phyloP scores from a whole-genome alignment of 75 land plant genomes.

The Pinus taeda region DNA sequence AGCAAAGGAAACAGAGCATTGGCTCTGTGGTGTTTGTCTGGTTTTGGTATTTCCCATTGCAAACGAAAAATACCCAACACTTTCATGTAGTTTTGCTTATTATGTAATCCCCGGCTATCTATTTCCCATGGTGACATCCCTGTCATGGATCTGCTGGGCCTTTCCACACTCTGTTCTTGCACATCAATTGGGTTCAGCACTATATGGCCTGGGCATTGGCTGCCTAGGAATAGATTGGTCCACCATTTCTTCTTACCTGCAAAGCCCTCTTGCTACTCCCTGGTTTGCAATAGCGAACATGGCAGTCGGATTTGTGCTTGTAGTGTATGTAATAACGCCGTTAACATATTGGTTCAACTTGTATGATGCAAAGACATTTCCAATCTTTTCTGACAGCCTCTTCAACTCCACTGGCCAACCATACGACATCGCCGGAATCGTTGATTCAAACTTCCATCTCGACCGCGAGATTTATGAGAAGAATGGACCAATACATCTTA shows the following conservation, averaged over 20 bases:
- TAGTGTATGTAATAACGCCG: slow-evolving; percentile 63
- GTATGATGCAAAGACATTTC: slow-evolving; percentile 65
- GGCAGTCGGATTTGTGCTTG: slow-evolving; percentile 39
- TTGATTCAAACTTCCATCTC: slow-evolving; percentile 41
- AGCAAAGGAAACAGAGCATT: too few species aligned
- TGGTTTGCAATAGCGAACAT: slow-evolving; percentile 73
- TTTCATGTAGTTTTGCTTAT: slow-evolving; percentile 66
- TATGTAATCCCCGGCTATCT: slow-evolving; percentile 71
- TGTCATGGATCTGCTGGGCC: slow-evolving; percentile 66
- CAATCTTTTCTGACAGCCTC: slow-evolving; percentile 48
- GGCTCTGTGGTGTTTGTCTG: too few species aligned
- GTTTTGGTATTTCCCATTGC: too few species aligned
- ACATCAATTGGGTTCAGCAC: slow-evolving; percentile 74
- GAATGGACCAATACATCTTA: slow-evolving; percentile 40
- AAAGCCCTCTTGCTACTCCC: slow-evolving; percentile 67
- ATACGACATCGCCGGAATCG: slow-evolving; percentile 47
- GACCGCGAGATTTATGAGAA: slow-evolving; percentile 39
- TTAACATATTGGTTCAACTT: slow-evolving; percentile 46
- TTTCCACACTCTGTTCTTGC: slow-evolving; percentile 49
- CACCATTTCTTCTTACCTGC: slow-evolving; percentile 52
- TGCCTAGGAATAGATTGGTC: slow-evolving; percentile 73
- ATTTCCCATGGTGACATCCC: slow-evolving; percentile 54
- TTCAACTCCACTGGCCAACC: slow-evolving; percentile 33
- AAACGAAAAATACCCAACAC: too few species aligned
- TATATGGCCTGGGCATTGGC: slow-evolving; percentile 62